Conservation (phyloP, 2,329 filamentous ascomycete species). For the Talaromyces sp. region DNA sequence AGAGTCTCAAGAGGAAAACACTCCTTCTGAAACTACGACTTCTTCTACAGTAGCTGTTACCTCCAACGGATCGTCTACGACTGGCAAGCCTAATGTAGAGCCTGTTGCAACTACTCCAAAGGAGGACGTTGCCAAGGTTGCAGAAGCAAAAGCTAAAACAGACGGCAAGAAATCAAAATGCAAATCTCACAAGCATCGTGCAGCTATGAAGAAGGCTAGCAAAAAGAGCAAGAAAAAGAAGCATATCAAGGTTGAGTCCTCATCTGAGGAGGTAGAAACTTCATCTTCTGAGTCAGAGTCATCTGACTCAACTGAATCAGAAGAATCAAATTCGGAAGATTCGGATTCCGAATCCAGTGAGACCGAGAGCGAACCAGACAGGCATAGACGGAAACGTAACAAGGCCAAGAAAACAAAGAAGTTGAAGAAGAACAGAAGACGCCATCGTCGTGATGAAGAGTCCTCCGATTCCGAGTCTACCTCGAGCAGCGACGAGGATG, state of each 20-base stretch:
- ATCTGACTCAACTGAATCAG: slow-evolving; percentile 12
- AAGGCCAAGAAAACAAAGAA: slow-evolving; percentile 33
- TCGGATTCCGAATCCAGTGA: slow-evolving; percentile 21
- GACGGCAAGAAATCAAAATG: slow-evolving; percentile 16
- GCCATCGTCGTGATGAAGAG: slow-evolving; percentile 34
- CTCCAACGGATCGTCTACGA: slow-evolving; percentile 1
- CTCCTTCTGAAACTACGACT: slow-evolving; percentile 2
- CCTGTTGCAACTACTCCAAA: background rate
- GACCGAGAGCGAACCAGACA: slow-evolving; percentile 29
- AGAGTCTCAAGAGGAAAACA: slow-evolving; percentile 7
- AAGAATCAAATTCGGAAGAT: slow-evolving; percentile 11
- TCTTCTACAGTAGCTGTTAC: slow-evolving; percentile 16
- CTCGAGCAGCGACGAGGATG: slow-evolving; percentile 28
- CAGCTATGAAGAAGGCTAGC: slow-evolving; percentile 6
- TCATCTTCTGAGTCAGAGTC: slow-evolving; percentile 11
- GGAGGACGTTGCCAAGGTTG: slow-evolving; percentile 4
- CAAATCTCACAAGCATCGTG: slow-evolving; percentile 16
- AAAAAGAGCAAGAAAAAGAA: slow-evolving; percentile 20
- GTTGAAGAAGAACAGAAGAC: slow-evolving; percentile 36
- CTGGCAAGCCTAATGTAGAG: slow-evolving; percentile 8
- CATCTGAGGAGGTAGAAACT: slow-evolving; percentile 11
- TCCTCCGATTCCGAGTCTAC: slow-evolving; percentile 32
- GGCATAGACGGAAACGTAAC: slow-evolving; percentile 40
- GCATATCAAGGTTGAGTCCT: slow-evolving; percentile 14
- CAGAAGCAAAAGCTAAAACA: slow-evolving; percentile 2